A percentile compares a stretch with the other conserved stretches of the same genome.
Evolutionary conservation across 78 protist genomes (phyloP).

Genomic region (Acrasis kona): DNA sequence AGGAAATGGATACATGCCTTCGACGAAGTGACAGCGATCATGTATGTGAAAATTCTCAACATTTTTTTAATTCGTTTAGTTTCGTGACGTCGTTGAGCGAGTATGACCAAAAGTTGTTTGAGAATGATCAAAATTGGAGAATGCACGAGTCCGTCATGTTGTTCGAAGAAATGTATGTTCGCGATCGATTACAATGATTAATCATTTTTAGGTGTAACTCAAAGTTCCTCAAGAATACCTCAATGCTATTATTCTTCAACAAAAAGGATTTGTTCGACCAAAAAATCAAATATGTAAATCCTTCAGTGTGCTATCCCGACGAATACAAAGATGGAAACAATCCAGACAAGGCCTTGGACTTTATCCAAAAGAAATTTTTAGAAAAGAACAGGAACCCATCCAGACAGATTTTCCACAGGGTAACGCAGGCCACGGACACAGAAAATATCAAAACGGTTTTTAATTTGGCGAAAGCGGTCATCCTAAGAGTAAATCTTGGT

Average conservation of each 20-base stretch:
- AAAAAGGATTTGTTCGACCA: conserved; percentile 63
- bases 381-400: conserved; percentile 33
- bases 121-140: conserved; percentile 51
- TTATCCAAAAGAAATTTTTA: conserved; percentile 18
- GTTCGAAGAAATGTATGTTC: conserved; percentile 55
- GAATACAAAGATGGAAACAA: conserved; percentile 51
- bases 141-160: conserved; percentile 54
- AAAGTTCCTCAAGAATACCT: conserved; percentile 42
- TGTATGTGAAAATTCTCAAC: too few species aligned
- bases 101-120: conserved; percentile 58
- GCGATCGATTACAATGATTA: too few species aligned
- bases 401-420: conserved; percentile 51
- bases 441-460: conserved; percentile 27
- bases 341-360: conserved; percentile 30
- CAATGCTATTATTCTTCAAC: conserved; percentile 57
- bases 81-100: conserved; percentile 59
- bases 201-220: too few species aligned
- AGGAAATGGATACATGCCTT: conserved; percentile 91
- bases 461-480: background rate
- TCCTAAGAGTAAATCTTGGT: too few species aligned
- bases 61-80: too few species aligned
- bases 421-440: conserved; percentile 79
- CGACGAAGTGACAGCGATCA: conserved; percentile 61
- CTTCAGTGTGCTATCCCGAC: conserved; percentile 35
- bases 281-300: conserved; percentile 35